Conservation (phyloP, 768 basidiomycete species). For the Coprinellus micaceus region DNA sequence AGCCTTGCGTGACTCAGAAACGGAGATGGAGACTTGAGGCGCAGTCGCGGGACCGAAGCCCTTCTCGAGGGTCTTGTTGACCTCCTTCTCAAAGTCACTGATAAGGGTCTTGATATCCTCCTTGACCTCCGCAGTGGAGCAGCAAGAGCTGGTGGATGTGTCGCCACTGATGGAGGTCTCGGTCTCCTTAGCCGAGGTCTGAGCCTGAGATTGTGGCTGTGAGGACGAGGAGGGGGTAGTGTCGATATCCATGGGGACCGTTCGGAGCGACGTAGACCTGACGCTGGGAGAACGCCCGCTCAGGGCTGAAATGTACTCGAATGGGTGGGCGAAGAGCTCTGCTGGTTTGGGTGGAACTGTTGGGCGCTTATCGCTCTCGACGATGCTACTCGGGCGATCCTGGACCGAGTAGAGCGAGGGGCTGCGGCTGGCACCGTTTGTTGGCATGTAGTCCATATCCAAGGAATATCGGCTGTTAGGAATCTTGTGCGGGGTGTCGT, state of each 20-base stretch:
- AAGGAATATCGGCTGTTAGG: background rate
- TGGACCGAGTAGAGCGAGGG: conserved; percentile 4
- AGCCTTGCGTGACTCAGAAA: background rate
- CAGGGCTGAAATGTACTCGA: conserved; percentile 13
- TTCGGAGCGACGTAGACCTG: conserved; percentile 34
- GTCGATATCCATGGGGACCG: conserved; percentile 18
- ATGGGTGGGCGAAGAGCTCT: conserved; percentile 2
- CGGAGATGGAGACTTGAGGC: background rate
- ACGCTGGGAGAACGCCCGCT: conserved; percentile 20
- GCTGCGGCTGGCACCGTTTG: conserved; percentile 4
- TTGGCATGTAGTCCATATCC: background rate
- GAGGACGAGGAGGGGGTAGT: conserved; percentile 8
- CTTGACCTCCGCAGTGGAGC: conserved; percentile 18
- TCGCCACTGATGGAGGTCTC: background rate
- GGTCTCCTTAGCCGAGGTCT: conserved; percentile 3
- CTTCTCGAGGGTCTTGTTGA: conserved; percentile 10
- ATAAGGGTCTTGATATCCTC: conserved; percentile 21
- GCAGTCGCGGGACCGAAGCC: background rate
- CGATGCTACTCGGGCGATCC: conserved; percentile 1
- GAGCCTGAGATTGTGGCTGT: conserved; percentile 19
- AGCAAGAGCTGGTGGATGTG: conserved; percentile 11
- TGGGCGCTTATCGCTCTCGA: conserved; percentile 9
- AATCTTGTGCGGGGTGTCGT: conserved; percentile 41
- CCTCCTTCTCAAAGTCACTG: conserved; percentile 16
- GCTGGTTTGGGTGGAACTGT: conserved; percentile 7